Conservation (phyloP, 441 rosid species). For the Pelargonium citronellum region DNA sequence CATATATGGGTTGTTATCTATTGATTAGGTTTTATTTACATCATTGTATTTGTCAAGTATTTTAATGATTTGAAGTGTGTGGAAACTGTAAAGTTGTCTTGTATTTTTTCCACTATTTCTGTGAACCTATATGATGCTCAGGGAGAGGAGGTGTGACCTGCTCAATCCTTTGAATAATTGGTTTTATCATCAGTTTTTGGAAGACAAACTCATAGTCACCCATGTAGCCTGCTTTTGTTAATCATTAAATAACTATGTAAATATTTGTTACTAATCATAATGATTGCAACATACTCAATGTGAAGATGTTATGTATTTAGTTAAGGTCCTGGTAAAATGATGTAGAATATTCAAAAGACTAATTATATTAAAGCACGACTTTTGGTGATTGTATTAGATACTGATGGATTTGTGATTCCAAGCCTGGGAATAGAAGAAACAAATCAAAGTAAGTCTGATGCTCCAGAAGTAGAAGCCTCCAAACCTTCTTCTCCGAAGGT, state of each 20-base stretch:
- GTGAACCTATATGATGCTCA: neutral
- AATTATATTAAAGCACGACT: neutral
- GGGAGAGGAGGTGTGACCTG: neutral
- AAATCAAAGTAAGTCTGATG: slow-evolving; percentile 29
- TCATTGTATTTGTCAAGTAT: too few relatives aligned
- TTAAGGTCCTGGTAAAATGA: neutral
- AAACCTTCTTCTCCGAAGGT: slow-evolving; percentile 66
- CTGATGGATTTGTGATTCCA: slow-evolving; percentile 92
- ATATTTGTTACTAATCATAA: neutral
- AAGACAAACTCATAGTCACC: neutral
- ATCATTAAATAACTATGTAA: neutral
- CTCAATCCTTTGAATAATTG: neutral
- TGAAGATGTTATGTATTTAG: slow-evolving; percentile 1
- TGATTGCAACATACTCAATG: neutral
- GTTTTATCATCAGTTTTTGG: neutral
- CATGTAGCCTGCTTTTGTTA: neutral
- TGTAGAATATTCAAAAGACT: neutral
- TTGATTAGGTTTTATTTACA: too few relatives aligned
- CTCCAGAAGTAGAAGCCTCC: slow-evolving; percentile 38
- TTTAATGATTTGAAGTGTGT: too few relatives aligned
- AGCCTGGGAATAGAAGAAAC: slow-evolving; percentile 62
- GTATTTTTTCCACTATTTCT: neutral
- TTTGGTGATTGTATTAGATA: slow-evolving; percentile 38
- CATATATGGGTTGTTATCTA: too few relatives aligned
- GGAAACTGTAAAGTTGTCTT: too few relatives aligned